These are phyloP conservation scores for Fusarium torulosum DNA, from an alignment of 2,329 filamentous ascomycete species.

Conservation along the genomic window DNA sequence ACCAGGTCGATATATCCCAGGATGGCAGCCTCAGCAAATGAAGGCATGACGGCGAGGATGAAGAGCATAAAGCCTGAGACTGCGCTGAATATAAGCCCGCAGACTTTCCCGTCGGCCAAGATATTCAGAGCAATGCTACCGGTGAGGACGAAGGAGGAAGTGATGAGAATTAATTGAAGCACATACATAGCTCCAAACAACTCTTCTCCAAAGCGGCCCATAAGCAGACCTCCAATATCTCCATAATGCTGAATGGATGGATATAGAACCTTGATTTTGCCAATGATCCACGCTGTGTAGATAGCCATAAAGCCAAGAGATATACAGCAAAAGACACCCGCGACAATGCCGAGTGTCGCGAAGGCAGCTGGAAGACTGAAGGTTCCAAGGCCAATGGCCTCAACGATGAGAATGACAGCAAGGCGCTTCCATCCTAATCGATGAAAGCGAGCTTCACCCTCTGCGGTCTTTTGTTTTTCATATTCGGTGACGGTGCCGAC, in stretches of 20 bases:
- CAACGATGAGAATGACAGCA: slow-evolving; percentile 43
- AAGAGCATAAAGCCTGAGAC: slow-evolving; percentile 56
- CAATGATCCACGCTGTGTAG: slow-evolving; percentile 57
- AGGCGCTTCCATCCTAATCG: slow-evolving; percentile 45
- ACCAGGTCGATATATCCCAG: slow-evolving; percentile 47
- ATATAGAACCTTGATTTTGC: slow-evolving; percentile 56
- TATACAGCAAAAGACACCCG: slow-evolving; percentile 54
- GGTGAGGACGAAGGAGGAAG: slow-evolving; percentile 74
- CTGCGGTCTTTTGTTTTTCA: slow-evolving; percentile 42
- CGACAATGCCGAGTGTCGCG: slow-evolving; percentile 47
- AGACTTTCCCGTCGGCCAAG: slow-evolving; percentile 65
- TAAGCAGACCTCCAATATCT: slow-evolving; percentile 72
- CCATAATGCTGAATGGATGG: slow-evolving; percentile 72
- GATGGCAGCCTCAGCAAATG: slow-evolving; percentile 51
- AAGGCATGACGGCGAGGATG: slow-evolving; percentile 57
- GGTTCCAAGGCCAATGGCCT: slow-evolving; percentile 44
- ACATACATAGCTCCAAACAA: slow-evolving; percentile 68
- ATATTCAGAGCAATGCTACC: slow-evolving; percentile 74
- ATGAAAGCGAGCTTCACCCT: slow-evolving; percentile 40
- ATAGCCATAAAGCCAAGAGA: slow-evolving; percentile 55
- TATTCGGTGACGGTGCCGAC: slow-evolving; percentile 42
- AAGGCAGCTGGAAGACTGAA: slow-evolving; percentile 45
- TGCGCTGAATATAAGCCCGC: slow-evolving; percentile 56
- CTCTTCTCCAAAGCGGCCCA: slow-evolving; percentile 68
- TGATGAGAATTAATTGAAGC: slow-evolving; percentile 73